Evolutionary conservation across 768 basidiomycete genomes (phyloP).

Genomic region (Leucogyrophana mollusca): DNA sequence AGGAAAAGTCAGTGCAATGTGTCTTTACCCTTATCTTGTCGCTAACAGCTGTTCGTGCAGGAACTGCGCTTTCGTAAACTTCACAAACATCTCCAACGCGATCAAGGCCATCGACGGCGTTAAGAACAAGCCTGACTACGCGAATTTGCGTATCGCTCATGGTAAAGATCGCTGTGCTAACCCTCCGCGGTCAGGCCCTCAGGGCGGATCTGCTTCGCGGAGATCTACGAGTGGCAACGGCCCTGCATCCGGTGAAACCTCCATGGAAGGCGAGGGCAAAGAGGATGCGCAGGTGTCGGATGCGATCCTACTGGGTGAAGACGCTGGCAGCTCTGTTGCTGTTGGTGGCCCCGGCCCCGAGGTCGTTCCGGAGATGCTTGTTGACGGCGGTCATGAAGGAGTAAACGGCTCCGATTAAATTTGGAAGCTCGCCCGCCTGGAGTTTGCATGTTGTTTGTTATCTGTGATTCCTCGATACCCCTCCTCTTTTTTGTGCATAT

Average conservation of each 20-base stretch:
- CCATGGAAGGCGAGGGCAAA: neutral
- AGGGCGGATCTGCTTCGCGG: constrained; percentile 57
- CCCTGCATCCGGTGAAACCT: constrained; percentile 12
- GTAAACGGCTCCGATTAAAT: constrained; percentile 22
- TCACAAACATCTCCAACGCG: constrained; percentile 91
- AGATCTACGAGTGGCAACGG: constrained; percentile 45
- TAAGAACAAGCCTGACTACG: constrained; percentile 90
- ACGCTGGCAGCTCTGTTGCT: constrained; percentile 11
- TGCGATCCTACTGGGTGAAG: constrained; percentile 18
- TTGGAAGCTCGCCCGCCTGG: constrained; percentile 13
- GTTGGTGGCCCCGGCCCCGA: constrained; percentile 23
- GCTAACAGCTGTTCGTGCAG: constrained; percentile 34
- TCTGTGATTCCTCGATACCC: constrained; percentile 22
- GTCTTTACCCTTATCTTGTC: constrained; percentile 1
- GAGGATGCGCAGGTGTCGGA: constrained; percentile 21
- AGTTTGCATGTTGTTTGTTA: constrained; percentile 28
- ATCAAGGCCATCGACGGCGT: constrained; percentile 98
- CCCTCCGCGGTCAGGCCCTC: constrained; percentile 80
- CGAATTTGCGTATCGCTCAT: constrained; percentile 85
- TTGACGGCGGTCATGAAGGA: constrained; percentile 33
- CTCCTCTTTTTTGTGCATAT: constrained; percentile 23
- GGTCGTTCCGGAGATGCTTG: constrained; percentile 40
- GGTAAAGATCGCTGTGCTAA: constrained; percentile 97
- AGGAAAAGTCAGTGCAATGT: constrained; percentile 74
- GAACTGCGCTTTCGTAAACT: constrained; percentile 96